Evolutionary conservation across 768 basidiomycete genomes (phyloP).

Genomic region (Xerocomellus chrysenteron): DNA sequence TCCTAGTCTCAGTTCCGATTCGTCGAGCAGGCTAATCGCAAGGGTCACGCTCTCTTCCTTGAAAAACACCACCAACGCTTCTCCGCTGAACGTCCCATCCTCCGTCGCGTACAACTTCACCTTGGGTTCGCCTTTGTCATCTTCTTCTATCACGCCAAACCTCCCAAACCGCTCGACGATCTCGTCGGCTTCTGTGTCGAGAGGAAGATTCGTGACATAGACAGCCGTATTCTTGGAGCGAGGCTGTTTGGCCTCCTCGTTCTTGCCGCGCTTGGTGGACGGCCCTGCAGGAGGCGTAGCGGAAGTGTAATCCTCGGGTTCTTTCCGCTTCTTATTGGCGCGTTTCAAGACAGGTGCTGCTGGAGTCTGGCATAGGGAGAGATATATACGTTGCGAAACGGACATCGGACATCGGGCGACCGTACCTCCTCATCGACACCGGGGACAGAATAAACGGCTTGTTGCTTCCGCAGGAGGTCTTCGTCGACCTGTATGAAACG

Average conservation of each 20-base stretch:
- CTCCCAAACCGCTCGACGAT: slow-evolving; percentile 84
- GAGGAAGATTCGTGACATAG: slow-evolving; percentile 82
- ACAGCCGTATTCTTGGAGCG: slow-evolving; percentile 92
- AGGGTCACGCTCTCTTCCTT: slow-evolving; percentile 93
- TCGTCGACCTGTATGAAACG: slow-evolving; percentile 68
- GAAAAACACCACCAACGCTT: slow-evolving; percentile 95
- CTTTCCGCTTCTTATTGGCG: slow-evolving; percentile 77
- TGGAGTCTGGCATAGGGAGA: slow-evolving; percentile 57
- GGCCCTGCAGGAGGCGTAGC: slow-evolving; percentile 49
- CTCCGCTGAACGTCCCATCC: slow-evolving; percentile 86
- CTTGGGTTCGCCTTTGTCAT: slow-evolving; percentile 87
- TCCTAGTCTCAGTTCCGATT: slow-evolving; percentile 86
- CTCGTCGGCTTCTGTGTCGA: slow-evolving; percentile 70
- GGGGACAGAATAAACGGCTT: slow-evolving; percentile 88
- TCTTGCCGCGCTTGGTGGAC: slow-evolving; percentile 70
- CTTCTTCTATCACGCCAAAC: slow-evolving; percentile 92
- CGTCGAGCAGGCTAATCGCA: slow-evolving; percentile 84
- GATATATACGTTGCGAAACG: slow-evolving; percentile 25
- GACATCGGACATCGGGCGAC: slow-evolving; percentile 20
- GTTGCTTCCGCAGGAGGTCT: slow-evolving; percentile 82
- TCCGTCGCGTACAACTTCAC: slow-evolving; percentile 94
- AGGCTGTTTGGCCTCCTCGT: slow-evolving; percentile 45
- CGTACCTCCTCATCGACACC: slow-evolving; percentile 94
- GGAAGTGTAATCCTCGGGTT: slow-evolving; percentile 68
- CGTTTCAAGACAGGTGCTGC: slow-evolving; percentile 84